Base-by-base conservation (phyloP, 78 protist genomes). In the Anaeramoeba ignava region DNA sequence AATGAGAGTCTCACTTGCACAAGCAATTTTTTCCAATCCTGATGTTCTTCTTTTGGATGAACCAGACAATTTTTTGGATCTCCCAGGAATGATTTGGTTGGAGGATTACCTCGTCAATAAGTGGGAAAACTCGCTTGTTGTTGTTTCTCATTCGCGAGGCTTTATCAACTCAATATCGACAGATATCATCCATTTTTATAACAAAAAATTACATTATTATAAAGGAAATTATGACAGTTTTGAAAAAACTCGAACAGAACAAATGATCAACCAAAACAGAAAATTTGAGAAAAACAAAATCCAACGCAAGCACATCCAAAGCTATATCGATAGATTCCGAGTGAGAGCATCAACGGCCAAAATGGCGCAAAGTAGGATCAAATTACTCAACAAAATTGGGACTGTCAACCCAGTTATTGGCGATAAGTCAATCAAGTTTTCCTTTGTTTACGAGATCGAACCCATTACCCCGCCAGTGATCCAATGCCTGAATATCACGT, bases 51-150 rank as follows among this genome's bases (percentile, higher is more conserved):
- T 96, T 78, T 91, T 96, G 33, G 98, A 96, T 84, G 98, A 94
- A 83, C 97, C 97, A 40, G 94, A 97, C n/a, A 96, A 96, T 89
- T 95, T 93, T 79, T 88, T 96, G 54, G 97, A 95, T 82, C 84
- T 93, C 68, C 91, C 91, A 81, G 96, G 95, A 1, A 87, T 88
- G 41, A 89, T 92, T 68, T 95, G 95, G 96, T 87, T 93, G 38
- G 96, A 93, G 85, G 86, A 92, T 34, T 93, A 95, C 87, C 83
- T 95, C 3, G 38, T 81, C 3, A 83, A 36, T 37, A 92, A 89
- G 85, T 87, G 87, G 67, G 40, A 86, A 54, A 33, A 89, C 89
- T 38, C 34, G 79, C 85, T 95, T 3, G 36, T 95, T 37, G 33
- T 95, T n/a, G 89, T 93, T 37, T 92, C 95, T 3, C 97, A 95